Evolutionary conservation across 1,139 yeast species (phyloP), one percentile per base, ranked within the genome.

Genomic region (Yamadazyma taylorii): DNA sequence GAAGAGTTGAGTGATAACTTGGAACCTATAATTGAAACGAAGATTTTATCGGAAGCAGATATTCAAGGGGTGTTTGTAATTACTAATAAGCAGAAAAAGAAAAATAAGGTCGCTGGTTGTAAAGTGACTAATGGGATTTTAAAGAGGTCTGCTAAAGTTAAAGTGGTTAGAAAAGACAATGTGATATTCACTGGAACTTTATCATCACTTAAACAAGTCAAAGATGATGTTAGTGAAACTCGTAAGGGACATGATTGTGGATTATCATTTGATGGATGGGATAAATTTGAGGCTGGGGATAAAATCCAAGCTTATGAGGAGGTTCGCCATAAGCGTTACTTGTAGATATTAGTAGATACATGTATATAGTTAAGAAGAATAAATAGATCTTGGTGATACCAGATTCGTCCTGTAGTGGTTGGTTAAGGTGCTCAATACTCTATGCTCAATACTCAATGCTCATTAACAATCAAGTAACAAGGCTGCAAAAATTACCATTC

Each of bases 231-330:
- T 4, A 52, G 66, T 1, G 94, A 85, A 51, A 86, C 86, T 7
- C 79, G 79, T 41, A 89, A 87, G 63, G 97, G 96, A 22, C 75
- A 77, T 29, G 98, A 92, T 51, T 92, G 97, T 68, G 98, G 98
- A 36, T 58, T 92, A 29, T 66, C 89, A 0, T 81, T 92, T 51
- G 81, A 75, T 2, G 66, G 66, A 36, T 89, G 90, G 82, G 81
- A 80, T 28, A 76, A 69, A 32, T 86, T 85, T 54, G 73, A 80
- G 51, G 78, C 68, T 21, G 97, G 95, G 12, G 98, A 92, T 61
- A 55, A 69, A 2, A 71, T 92, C 24, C 84, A 87, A 55, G 82
- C 81, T 3, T 81, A 74, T 51, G 96, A 89, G 59, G 86, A 82
- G 46, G 67, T 80, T 11, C 72, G 72, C 39, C 78, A 86, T 38